These are phyloP conservation scores for Paragyromitra xinjiangensis DNA, from an alignment of 495 filamentous ascomycete species.

Conservation along the genomic window DNA sequence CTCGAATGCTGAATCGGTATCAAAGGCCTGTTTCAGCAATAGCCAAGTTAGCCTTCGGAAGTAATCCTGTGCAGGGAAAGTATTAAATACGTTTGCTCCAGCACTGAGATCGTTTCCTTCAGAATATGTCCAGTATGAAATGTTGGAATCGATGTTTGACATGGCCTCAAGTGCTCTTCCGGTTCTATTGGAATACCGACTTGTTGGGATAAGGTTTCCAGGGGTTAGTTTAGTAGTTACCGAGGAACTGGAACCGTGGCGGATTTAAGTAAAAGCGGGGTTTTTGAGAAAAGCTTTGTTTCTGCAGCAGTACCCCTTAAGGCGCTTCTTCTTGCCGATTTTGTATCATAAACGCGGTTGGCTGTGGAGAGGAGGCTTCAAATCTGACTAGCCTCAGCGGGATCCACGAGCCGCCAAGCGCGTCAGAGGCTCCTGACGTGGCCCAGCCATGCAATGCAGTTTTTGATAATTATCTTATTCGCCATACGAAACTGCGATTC, in stretches of 20 bases:
- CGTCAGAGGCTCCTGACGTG: constrained; percentile 23
- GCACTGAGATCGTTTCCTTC: constrained; percentile 15
- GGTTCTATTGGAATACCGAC: constrained; percentile 38
- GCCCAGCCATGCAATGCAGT: background rate
- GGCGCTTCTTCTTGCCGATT: constrained; percentile 3
- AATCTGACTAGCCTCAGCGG: background rate
- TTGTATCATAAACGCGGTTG: constrained; percentile 30
- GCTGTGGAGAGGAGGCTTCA: background rate
- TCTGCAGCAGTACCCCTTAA: background rate
- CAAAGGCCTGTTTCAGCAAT: constrained; percentile 16
- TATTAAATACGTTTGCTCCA: constrained; percentile 20
- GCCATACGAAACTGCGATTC: background rate
- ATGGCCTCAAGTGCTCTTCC: background rate
- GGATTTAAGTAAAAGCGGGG: constrained; percentile 48
- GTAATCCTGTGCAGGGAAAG: background rate
- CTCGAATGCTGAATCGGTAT: constrained; percentile 40
- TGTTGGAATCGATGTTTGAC: constrained; percentile 9
- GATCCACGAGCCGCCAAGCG: background rate
- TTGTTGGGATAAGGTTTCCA: constrained; percentile 28
- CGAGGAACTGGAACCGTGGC: constrained; percentile 48
- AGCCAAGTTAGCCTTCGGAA: background rate
- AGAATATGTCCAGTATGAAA: constrained; percentile 36
- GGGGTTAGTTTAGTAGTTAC: constrained; percentile 44
- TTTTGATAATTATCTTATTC: background rate
- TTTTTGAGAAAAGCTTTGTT: constrained; percentile 5